Conservation (phyloP, 2,329 filamentous ascomycete genomes). For the Dothideomycetes sp. region DNA sequence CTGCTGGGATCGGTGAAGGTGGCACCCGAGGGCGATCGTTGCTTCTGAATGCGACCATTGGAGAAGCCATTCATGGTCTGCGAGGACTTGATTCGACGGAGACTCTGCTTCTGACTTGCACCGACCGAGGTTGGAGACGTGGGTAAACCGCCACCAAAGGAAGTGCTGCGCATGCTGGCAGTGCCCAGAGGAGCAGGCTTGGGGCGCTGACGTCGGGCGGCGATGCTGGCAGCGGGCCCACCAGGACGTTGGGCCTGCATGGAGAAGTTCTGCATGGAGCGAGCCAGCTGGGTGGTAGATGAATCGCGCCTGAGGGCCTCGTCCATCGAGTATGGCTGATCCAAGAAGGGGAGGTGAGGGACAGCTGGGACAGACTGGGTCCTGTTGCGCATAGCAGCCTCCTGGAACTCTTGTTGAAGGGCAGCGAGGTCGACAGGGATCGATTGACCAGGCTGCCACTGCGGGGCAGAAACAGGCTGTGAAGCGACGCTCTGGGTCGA, state of each 20-base stretch:
- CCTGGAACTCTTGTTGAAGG: constrained; percentile 22
- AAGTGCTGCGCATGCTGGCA: constrained; percentile 29
- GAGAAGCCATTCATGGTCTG: constrained; percentile 31
- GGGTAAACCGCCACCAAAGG: constrained; percentile 28
- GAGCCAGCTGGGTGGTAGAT: constrained; percentile 19
- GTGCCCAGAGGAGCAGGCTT: constrained; percentile 28
- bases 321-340: constrained; percentile 22
- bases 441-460: constrained; percentile 26
- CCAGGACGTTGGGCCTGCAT: constrained; percentile 20
- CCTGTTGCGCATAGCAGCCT: constrained; percentile 12
- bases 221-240: constrained; percentile 25
- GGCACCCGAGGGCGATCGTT: constrained; percentile 35
- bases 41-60: constrained; percentile 37
- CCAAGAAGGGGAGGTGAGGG: constrained; percentile 8
- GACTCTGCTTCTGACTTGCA: constrained; percentile 28
- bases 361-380: constrained; percentile 9
- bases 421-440: constrained; percentile 22
- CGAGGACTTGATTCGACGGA: constrained; percentile 38
- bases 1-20: constrained; percentile 37
- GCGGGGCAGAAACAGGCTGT: constrained; percentile 13
- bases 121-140: constrained; percentile 30
- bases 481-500: background rate
- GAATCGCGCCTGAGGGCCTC: constrained; percentile 20
- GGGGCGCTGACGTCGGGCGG: constrained; percentile 27
- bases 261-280: constrained; percentile 24